phyloP scores from a whole-genome alignment of 306 rosid genomes.

The Adenanthera pavonina region DNA sequence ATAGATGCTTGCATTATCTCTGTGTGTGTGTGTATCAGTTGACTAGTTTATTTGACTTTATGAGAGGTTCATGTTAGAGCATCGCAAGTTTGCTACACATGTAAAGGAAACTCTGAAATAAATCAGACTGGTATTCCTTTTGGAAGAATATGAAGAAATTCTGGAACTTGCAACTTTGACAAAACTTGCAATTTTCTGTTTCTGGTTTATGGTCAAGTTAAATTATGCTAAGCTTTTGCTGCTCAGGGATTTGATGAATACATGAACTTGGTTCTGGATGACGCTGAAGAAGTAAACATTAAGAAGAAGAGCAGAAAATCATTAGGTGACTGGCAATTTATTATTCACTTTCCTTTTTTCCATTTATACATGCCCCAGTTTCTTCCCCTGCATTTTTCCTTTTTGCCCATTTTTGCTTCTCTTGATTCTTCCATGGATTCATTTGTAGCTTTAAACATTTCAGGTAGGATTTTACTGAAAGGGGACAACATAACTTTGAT shows the following conservation, averaged over 20 bases:
- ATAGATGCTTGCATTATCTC: no score
- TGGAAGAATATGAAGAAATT: neutral
- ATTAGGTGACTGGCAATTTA: slow-evolving; percentile 42
- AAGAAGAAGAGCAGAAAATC: slow-evolving; percentile 71
- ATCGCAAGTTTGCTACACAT: neutral
- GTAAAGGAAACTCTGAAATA: neutral
- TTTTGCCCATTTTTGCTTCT: neutral
- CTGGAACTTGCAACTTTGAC: neutral
- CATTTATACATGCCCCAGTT: neutral
- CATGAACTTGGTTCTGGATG: slow-evolving; percentile 79
- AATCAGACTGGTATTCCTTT: neutral
- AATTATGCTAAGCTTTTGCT: neutral
- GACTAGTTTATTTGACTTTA: neutral
- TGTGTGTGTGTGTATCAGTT: neutral
- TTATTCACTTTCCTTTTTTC: neutral
- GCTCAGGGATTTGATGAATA: slow-evolving; percentile 74
- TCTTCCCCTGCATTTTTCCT: no score
- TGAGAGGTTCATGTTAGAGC: neutral
- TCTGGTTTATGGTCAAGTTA: neutral
- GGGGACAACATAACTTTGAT: slow-evolving; percentile 81
- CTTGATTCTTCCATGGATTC: neutral
- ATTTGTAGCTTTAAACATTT: slow-evolving; percentile 23
- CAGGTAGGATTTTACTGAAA: slow-evolving; percentile 77
- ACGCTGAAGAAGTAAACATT: slow-evolving; percentile 72
- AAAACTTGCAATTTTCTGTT: neutral